Evolutionary conservation across 2,329 filamentous ascomycete genomes (phyloP), one percentile per base, ranked within the genome.

Genomic region (Aurifilum marmelostoma): DNA sequence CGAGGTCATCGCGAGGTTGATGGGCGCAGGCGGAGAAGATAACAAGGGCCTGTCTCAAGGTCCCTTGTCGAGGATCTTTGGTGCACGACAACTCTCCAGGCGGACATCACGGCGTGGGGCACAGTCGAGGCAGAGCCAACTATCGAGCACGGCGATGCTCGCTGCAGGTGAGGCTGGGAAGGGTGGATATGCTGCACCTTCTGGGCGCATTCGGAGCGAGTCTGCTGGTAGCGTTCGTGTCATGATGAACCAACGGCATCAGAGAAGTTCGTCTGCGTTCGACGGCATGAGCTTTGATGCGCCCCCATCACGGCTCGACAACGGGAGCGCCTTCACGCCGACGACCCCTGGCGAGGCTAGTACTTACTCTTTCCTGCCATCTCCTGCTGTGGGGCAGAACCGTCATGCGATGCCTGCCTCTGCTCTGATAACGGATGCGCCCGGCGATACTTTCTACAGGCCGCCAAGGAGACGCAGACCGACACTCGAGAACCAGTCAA

Each of bases 31-130:
- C 63, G 91, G 90, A 29, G 91, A 95, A 73, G 88, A 91, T 73
- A 83, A 85, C 52, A 86, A 85, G 65, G 90, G 90, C 52, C 88
- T 91, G 72, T 88, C 89, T 64, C 85, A 93, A 77, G 95, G 96
- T 75, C 95, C 94, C 11, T 84, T 99, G 66, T 90, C 91, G 73
- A 97, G 94, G 81, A 93, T 94, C 60, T 97, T 97, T 76, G 94
- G 94, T 64, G 93, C 94, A 86, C 91, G 94, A 61, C 94, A 97
- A 78, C 83, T 97, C 54, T 92, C 92, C 16, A 89, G 92, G 72
- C 89, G 94, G 63, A 83, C 87, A 71, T 88, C 88, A 69, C 88
- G 88, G 62, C 88, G 87, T 70, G 86, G 84, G 65, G 88, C 87
- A 21, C 84, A 86, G 32, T 91, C 91, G 9, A 88, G 93, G 70